Base-by-base conservation (phyloP, 805 yeast genomes). In the Kregervanrija fluxuum region DNA sequence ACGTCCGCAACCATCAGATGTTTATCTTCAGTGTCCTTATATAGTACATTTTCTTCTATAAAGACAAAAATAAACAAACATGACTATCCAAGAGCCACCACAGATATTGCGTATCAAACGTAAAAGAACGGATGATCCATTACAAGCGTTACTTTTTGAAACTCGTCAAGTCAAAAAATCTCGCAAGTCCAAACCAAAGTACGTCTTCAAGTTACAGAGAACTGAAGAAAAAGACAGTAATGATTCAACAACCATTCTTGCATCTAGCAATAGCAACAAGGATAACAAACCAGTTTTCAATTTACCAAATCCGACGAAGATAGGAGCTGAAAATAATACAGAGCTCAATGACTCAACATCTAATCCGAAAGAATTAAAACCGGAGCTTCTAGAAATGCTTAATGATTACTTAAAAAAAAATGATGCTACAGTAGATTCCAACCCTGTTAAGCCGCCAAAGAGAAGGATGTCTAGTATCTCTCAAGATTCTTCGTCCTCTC, bases 101-200 rank as follows among this genome's bases (percentile, higher is more conserved):
- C 75, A 74, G 43, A 70, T 84, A 22, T 80, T 91, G 37, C 74
- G 96, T 47, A 85, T 91, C 59, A 91, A 93, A 64, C 74, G 98
- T 47, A 83, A 84, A 57, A 73, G 96, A 48, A 81, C 79, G 43
- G 93, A 88, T 55, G 96, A 87, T 53, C 95, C 97, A 2, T 70
- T 91, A 17, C 88, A 85, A 53, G 95, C 96, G 1, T 70, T 90
- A 11, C 65, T 76, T 9, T 54, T 76, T 28, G 79, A 74, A 41
- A 69, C 68, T 35, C 50, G 55, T 66, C 75, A 14, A 66, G 59
- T 45, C 49, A 51, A 31, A 31, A 42, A 42, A 35, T 32, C 46
- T 5, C 47, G 45, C 17, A 45, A 50, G n/a, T 45, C 42, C 22
- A 22, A 49, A 30, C 52, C 69, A 3, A 55, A 59, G 8, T 67